Percentiles rank a stretch among this genome's conserved stretches.
phyloP scores from a whole-genome alignment of 345 rosid species.

The Aegle marmelos region DNA sequence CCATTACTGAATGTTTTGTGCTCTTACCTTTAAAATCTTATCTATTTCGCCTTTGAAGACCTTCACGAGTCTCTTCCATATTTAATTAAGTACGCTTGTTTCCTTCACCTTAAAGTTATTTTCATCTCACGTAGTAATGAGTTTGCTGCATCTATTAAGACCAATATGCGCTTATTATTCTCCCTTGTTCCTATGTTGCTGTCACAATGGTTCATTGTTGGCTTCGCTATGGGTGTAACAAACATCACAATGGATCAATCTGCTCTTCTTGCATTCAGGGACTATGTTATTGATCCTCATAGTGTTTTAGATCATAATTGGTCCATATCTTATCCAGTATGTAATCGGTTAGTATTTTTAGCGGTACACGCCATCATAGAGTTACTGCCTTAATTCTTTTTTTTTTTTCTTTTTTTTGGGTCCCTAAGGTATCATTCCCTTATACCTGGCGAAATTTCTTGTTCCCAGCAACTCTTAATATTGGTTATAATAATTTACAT shows the following conservation, averaged over 20 bases:
- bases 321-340: constrained; percentile 6
- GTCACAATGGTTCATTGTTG: neutral
- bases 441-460: neutral
- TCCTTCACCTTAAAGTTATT: too few species aligned
- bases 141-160: neutral
- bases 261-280: neutral
- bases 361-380: constrained; percentile 2
- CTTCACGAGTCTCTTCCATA: too few species aligned
- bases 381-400: constrained; percentile 16
- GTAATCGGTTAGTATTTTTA: constrained; percentile 23
- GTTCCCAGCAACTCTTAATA: neutral
- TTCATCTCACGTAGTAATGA: too few species aligned
- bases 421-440: constrained; percentile 6
- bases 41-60: too few species aligned
- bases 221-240: neutral
- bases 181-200: neutral
- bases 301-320: constrained; percentile 1
- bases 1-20: too few species aligned
- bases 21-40: too few species aligned
- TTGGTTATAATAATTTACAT: constrained; percentile 3
- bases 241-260: constrained; percentile 10
- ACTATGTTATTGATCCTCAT: constrained; percentile 2
- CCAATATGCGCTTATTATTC: neutral
- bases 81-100: too few species aligned
- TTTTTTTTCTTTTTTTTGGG: constrained; percentile 3